Evolutionary conservation across 163 green algal species (phyloP).

Genomic region (Scenedesmus sp.): DNA sequence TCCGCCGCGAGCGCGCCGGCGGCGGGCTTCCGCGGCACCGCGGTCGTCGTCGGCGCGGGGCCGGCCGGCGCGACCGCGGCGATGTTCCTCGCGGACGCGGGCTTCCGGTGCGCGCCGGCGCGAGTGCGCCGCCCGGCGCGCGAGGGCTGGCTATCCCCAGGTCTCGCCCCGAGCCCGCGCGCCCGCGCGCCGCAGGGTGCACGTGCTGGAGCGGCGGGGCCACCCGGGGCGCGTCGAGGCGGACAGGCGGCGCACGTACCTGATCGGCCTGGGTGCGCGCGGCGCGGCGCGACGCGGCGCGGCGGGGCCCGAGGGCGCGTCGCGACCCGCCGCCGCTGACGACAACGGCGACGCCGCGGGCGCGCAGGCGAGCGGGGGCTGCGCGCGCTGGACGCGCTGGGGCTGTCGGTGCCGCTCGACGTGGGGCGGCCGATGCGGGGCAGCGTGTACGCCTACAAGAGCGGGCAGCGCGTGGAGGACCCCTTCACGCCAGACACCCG

Average conservation of each 20-base stretch:
- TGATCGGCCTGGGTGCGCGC: conserved; percentile 30
- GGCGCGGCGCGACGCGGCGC: too few relatives aligned
- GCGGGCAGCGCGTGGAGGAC: conserved; percentile 37
- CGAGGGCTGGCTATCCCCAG: too few relatives aligned
- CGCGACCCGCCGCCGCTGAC: too few relatives aligned
- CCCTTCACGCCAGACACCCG: conserved; percentile 36
- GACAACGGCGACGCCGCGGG: too few relatives aligned
- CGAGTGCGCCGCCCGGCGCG: too few relatives aligned
- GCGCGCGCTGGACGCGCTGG: neutral
- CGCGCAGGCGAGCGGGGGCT: conserved; percentile 36
- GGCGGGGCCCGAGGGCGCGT: too few relatives aligned
- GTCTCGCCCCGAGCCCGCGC: too few relatives aligned
- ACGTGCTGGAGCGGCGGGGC: conserved; percentile 33
- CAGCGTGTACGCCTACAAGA: conserved; percentile 44
- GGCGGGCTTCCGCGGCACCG: neutral
- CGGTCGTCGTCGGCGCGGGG: neutral
- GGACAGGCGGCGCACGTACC: conserved; percentile 37
- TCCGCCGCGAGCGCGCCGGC: too few relatives aligned
- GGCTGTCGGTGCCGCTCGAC: neutral
- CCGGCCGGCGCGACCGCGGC: conserved; percentile 25
- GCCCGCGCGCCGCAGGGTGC: too few relatives aligned
- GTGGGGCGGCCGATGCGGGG: conserved; percentile 27
- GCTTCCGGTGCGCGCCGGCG: too few relatives aligned
- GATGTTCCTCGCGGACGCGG: conserved; percentile 8
- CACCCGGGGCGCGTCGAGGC: conserved; percentile 15